Base-by-base conservation (phyloP, 2,329 filamentous ascomycete species). In the Davidsoniella virescens region DNA sequence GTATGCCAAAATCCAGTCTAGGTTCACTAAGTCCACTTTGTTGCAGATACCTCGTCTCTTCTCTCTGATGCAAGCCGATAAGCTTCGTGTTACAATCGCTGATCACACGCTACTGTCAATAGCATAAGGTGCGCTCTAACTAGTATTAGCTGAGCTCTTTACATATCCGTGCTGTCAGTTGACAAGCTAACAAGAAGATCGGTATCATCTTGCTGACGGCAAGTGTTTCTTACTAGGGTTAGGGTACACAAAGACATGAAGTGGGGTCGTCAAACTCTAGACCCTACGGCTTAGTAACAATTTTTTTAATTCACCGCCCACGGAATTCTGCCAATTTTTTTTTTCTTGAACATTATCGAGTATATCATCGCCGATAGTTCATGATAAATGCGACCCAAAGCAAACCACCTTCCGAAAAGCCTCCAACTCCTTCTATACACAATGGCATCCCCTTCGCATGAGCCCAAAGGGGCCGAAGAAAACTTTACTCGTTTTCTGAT, bases 401-500 rank as follows among this genome's bases (percentile, higher is more conserved):
- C 38, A 5, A 42, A 20, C 26, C 10, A 10, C 47, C 47, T 8
- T 4, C 23, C 1, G 25, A 36, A 12, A 43, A 23, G 29, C n/a
- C 25, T n/a, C 26, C n/a, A n/a, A 12, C 9, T 17, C 9, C 14
- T 6, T 12, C 10, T 36, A 23, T 8, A 12, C 36, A 49, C 20
- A 20, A 55, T 55, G 54, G 42, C 52, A 36, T 17, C 52, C 16
- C 36, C 49, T 14, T 37, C 43, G 17, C 29, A 40, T 6, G 45
- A 52, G 36, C 16, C 45, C 46, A 52, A 52, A 37, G 40, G n/a
- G 33, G 37, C 46, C 23, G 54, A 54, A n/a, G 72, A 71, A 29
- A 81, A 79, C 55, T 93, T 87, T 60, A 71, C 72, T 12, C 67
- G 83, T 50, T 73, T 94, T 1, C 78, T 83, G 0, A 67, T 94